A percentile compares a stretch with the other conserved stretches of the same genome.
Conservation (phyloP, 495 filamentous ascomycete species). For the Trichoderma reesei region DNA sequence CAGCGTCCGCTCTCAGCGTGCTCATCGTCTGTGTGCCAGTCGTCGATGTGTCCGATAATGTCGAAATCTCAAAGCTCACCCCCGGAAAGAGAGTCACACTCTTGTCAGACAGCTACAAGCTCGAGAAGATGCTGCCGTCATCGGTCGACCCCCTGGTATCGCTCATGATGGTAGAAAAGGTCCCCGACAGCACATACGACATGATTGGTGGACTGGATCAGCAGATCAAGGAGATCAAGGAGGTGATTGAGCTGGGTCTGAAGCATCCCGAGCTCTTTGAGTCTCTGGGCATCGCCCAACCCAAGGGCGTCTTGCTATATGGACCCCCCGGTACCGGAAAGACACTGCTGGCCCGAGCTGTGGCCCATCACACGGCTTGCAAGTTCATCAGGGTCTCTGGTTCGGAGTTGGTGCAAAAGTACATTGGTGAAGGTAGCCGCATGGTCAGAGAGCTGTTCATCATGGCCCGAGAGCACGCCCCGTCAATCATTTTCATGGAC, state of each 20-base stretch:
- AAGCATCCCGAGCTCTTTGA: slow-evolving; percentile 99
- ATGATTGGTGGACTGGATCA: slow-evolving; percentile 99
- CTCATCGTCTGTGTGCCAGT: slow-evolving; percentile 44
- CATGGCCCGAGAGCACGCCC: slow-evolving; percentile 97
- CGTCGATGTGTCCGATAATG: slow-evolving; percentile 88
- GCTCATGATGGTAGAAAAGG: slow-evolving; percentile 99
- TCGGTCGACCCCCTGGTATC: slow-evolving; percentile 97
- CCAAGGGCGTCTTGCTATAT: slow-evolving; percentile 95
- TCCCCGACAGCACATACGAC: slow-evolving; percentile 98
- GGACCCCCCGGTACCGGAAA: slow-evolving; percentile 96
- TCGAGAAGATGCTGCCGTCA: slow-evolving; percentile 95
- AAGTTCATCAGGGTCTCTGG: slow-evolving; percentile 97
- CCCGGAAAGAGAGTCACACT: slow-evolving; percentile 96
- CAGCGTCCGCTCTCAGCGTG: not conserved
- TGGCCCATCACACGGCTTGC: slow-evolving; percentile 96
- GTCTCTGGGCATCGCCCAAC: slow-evolving; percentile 94
- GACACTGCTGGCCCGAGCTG: slow-evolving; percentile 88
- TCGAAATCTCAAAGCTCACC: slow-evolving; percentile 92
- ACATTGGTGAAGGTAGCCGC: slow-evolving; percentile 94
- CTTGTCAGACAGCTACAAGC: slow-evolving; percentile 91
- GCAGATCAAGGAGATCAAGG: slow-evolving; percentile 99
- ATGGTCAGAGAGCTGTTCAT: slow-evolving; percentile 99
- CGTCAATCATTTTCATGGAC: slow-evolving; percentile 99
- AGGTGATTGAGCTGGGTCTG: slow-evolving; percentile 96
- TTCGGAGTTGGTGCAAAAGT: slow-evolving; percentile 96